A percentile compares a stretch with the other conserved stretches of the same genome.
Evolutionary conservation across 1,284 basidiomycete genomes (phyloP).

Genomic region (Tetrapyrgos nigripes): DNA sequence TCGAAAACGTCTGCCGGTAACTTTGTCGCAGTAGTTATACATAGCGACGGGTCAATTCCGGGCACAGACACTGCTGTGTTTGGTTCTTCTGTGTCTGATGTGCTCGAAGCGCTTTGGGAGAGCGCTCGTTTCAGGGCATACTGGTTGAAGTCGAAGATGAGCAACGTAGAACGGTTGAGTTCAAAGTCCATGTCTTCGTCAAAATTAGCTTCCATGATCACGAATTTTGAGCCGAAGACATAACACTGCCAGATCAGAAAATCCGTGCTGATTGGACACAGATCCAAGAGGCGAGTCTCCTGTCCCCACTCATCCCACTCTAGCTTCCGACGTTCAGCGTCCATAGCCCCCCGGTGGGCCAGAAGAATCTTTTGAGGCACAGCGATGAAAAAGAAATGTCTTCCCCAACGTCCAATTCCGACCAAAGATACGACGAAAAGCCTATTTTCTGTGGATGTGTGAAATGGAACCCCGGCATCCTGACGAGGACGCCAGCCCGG

Average conservation of each 20-base stretch:
- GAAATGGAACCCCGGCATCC: conserved; percentile 51
- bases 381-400: conserved; percentile 49
- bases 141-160: conserved; percentile 60
- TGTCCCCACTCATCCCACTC: conserved; percentile 62
- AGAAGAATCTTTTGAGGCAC: conserved; percentile 54
- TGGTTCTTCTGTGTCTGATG: neutral
- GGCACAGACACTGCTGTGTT: neutral
- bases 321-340: conserved; percentile 33
- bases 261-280: conserved; percentile 36
- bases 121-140: conserved; percentile 41
- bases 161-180: conserved; percentile 8
- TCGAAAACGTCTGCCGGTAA: conserved; percentile 9
- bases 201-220: conserved; percentile 26
- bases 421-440: conserved; percentile 55
- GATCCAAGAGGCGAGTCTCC: conserved; percentile 45
- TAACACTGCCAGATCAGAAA: conserved; percentile 64
- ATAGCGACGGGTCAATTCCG: neutral
- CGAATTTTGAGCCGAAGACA: conserved; percentile 57
- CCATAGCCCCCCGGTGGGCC: conserved; percentile 31
- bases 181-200: conserved; percentile 4
- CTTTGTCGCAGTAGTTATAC: conserved; percentile 5
- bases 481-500: conserved; percentile 47
- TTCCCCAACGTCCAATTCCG: conserved; percentile 31
- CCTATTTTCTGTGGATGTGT: conserved; percentile 47
- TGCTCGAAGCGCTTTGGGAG: neutral